phyloP scores from a whole-genome alignment of 73 alveolate genomes.

The Durusdinium trenchii region DNA sequence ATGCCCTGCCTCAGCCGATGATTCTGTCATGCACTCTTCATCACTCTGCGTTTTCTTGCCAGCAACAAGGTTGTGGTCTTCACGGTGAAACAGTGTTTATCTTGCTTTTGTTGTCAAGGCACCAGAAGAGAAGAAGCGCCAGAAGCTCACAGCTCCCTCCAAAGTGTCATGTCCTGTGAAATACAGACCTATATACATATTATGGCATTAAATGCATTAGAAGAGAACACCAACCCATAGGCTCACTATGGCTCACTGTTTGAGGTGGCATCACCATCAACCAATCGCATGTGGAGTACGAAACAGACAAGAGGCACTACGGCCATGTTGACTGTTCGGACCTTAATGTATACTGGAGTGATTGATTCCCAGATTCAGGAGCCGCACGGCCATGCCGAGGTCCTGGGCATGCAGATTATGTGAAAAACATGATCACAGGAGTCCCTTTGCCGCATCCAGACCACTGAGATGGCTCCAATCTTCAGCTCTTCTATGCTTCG shows the following conservation, averaged over 20 bases:
- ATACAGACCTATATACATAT: not conserved
- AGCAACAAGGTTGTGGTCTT: no score
- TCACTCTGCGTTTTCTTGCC: no score
- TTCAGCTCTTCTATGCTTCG: no score
- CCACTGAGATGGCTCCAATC: not conserved
- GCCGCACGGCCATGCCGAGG: not conserved
- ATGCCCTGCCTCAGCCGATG: no score
- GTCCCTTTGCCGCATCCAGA: slow-evolving; percentile 94
- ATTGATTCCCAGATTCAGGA: not conserved
- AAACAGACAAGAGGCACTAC: slow-evolving; percentile 98
- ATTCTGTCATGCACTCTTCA: no score
- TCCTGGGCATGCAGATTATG: slow-evolving; percentile 98
- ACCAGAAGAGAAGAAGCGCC: slow-evolving; percentile 97
- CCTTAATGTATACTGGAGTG: not conserved
- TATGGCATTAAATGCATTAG: not conserved
- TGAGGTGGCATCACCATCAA: slow-evolving; percentile 98
- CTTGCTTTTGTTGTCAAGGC: no score
- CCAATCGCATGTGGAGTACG: slow-evolving; percentile 98
- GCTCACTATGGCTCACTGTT: not conserved
- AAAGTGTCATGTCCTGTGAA: no score
- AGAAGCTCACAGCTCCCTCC: not conserved
- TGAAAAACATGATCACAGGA: slow-evolving; percentile 99
- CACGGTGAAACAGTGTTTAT: no score
- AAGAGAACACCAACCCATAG: slow-evolving; percentile 1
- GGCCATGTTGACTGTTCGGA: slow-evolving; percentile 99